Evolutionary conservation across 108 stramenopile genomes (phyloP).

Genomic region (Nitzschia sp.): DNA sequence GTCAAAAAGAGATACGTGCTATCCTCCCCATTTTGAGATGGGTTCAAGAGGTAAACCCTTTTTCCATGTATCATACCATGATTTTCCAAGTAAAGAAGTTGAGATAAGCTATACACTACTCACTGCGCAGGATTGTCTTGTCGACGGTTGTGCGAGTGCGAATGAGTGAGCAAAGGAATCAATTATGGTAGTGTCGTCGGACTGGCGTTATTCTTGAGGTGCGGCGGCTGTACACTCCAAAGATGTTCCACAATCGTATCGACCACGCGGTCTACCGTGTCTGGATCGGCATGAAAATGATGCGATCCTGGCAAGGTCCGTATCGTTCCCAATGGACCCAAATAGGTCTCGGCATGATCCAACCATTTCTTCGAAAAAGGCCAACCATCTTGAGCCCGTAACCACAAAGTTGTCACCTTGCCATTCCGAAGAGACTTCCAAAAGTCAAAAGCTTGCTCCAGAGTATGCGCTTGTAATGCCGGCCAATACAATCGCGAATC

Average conservation of each 20-base stretch:
- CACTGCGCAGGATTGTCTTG: no score
- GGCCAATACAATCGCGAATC: conserved; percentile 71
- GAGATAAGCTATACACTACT: no score
- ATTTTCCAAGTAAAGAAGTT: no score
- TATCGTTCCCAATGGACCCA: conserved; percentile 9
- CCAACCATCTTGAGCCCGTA: conserved; percentile 63
- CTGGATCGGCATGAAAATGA: conserved; percentile 84
- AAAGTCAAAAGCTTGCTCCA: conserved; percentile 20
- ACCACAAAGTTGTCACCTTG: conserved; percentile 7
- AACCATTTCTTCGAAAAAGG: conserved; percentile 35
- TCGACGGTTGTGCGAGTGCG: no score
- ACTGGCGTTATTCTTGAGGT: no score
- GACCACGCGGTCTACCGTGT: conserved; percentile 43
- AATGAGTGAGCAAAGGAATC: no score
- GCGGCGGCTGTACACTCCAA: background rate
- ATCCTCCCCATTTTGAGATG: no score
- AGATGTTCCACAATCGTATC: conserved; percentile 39
- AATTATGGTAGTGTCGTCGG: no score
- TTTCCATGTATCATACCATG: no score
- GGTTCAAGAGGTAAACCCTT: no score
- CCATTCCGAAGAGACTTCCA: background rate
- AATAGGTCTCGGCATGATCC: conserved; percentile 28
- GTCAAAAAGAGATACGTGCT: no score
- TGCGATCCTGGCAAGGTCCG: conserved; percentile 56
- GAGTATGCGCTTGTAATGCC: conserved; percentile 54